A percentile compares a stretch with the other conserved stretches of the same genome.
Evolutionary conservation across 345 rosid species (phyloP).

Genomic region (Sonneratia alba): DNA sequence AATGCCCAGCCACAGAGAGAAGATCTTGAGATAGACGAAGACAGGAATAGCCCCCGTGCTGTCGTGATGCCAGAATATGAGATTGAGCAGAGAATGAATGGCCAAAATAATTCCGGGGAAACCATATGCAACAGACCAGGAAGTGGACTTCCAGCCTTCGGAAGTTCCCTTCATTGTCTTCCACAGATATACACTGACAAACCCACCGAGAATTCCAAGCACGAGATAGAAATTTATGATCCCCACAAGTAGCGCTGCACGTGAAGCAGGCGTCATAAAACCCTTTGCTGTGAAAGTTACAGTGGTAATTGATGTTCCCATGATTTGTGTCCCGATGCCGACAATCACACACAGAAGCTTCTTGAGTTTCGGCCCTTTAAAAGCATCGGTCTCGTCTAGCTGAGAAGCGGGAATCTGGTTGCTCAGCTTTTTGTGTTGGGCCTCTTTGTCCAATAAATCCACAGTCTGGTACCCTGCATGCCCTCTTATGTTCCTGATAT

Average conservation of each 20-base stretch:
- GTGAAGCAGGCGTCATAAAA: conserved; percentile 3
- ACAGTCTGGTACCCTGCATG: not conserved
- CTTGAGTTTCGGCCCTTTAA: conserved; percentile 5
- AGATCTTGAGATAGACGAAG: not conserved
- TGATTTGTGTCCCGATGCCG: conserved; percentile 9
- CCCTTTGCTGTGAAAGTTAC: not conserved
- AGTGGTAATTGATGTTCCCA: conserved; percentile 3
- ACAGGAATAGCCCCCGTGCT: conserved; percentile 7
- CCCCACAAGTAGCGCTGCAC: not conserved
- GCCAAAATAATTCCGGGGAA: conserved; percentile 8
- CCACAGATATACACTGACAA: conserved; percentile 2
- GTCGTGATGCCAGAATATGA: not conserved
- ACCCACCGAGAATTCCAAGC: conserved; percentile 3
- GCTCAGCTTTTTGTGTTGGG: conserved; percentile 50
- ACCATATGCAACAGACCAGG: conserved; percentile 1
- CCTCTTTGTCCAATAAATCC: conserved; percentile 46
- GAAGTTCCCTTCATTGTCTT: conserved; percentile 9
- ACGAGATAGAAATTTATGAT: conserved; percentile 1
- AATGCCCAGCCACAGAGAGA: conserved; percentile 9
- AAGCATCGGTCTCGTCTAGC: not conserved
- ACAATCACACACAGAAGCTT: conserved; percentile 13
- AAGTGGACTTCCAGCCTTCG: conserved; percentile 7
- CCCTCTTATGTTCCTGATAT: conserved; percentile 5
- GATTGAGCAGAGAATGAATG: conserved; percentile 3
- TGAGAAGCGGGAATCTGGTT: conserved; percentile 55